Evolutionary conservation across 1,284 basidiomycete species (phyloP), one percentile per base, ranked within the genome.

Genomic region (Salmacisia buchloeana): DNA sequence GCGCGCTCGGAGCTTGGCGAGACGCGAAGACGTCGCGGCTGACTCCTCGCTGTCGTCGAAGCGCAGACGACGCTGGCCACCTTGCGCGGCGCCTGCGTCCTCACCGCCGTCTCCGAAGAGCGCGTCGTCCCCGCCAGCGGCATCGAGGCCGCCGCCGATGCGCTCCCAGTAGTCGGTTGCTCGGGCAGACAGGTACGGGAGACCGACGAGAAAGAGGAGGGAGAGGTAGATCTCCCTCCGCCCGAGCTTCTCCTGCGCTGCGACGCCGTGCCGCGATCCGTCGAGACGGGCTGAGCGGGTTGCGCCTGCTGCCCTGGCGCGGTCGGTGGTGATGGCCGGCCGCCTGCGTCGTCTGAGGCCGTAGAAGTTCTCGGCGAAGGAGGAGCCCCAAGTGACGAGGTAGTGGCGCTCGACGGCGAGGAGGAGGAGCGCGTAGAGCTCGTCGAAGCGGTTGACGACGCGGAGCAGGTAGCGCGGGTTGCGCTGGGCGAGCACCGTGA

Each of bases 401-500:
- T 97, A 96, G 82, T 97, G 88, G 29, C 87, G 83, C 81, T 99
- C 96, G 3, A 98, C 87, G 62, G 92, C 84, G 45, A 92, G 82
- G 87, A 98, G 92, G 62, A 96, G 83, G 15, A 87, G 67, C 0
- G 92, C 90, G 76, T 96, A 98, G 76, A 97, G 89, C 80, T 97
- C 94, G 80, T 99, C 96, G 83, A 97, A 94, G 41, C 87, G 83
- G 80, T 98, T 97, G 13, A 97, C 91, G 60, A 98, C 83, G 18
- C 89, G 87, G 38, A 99, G 82, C 36, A 98, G 85, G 80, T 97
- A 94, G 60, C 96, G 86, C 5, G 96, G 96, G 80, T 97, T 90
- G 63, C 89, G 85, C 83, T 97, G 94, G 1, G 96, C 93, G 71
- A 97, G 91, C 57, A 97, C 91, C 1, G 71, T 90, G 49, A 98